A percentile compares a stretch with the other conserved stretches of the same genome.
Conservation (phyloP, 129 eudicot species). For the Arctium minus region DNA sequence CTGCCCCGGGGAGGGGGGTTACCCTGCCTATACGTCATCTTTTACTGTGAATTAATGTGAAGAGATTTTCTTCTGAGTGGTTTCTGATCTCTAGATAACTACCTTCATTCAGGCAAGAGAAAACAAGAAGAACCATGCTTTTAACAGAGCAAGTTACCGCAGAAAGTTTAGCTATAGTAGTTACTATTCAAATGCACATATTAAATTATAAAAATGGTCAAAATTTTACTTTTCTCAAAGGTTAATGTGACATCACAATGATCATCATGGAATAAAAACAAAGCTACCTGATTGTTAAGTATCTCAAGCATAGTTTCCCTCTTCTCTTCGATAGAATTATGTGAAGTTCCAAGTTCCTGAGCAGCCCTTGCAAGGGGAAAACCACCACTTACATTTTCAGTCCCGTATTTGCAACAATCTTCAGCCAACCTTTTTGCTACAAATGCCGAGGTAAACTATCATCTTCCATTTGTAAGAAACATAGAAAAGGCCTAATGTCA, state of each 20-base stretch:
- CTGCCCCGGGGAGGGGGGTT: too few relatives aligned
- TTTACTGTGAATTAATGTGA: neutral
- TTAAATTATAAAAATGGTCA: neutral
- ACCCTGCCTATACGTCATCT: neutral
- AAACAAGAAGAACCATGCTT: neutral
- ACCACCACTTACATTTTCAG: conserved; percentile 49
- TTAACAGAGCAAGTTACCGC: neutral
- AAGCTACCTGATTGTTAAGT: conserved; percentile 61
- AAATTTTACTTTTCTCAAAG: neutral
- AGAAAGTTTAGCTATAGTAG: neutral
- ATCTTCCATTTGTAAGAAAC: conserved; percentile 6
- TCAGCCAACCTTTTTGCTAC: conserved; percentile 78
- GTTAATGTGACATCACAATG: conserved; percentile 3
- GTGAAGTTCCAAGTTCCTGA: conserved; percentile 53
- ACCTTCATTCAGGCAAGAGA: neutral
- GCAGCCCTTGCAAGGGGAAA: conserved; percentile 69
- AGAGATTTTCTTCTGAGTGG: neutral
- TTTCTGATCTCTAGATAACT: neutral
- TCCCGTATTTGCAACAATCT: conserved; percentile 75
- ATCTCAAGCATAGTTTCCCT: conserved; percentile 70
- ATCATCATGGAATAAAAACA: neutral
- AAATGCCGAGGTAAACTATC: conserved; percentile 17
- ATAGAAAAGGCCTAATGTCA: neutral
- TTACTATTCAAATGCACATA: neutral
- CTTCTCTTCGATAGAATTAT: conserved; percentile 55